Base-by-base conservation (phyloP, 495 filamentous ascomycete species). In the Penicillium salamii region DNA sequence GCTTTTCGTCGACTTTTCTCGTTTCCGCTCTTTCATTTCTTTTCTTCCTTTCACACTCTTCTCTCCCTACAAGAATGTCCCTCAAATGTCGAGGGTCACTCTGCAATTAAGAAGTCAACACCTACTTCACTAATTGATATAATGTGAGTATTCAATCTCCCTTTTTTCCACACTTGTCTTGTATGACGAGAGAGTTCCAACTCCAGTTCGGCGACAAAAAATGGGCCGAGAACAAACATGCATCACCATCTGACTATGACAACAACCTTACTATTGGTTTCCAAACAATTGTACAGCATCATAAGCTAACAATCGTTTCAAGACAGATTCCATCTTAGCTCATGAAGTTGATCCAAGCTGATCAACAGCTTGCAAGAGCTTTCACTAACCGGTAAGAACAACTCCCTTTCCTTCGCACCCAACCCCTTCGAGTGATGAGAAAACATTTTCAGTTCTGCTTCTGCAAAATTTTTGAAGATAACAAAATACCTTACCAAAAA, bases 201-300 rank as follows among this genome's bases (percentile, higher is more conserved):
- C 75, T 70, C 74, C 74, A 76, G 79, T 80, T 82, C 67, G 83
- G 91, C 80, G 86, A 96, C 79, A 70, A 75, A 67, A 57, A 81
- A 83, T 91, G 92, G 91, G 87, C 90, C 88, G 75, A 76, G 74
- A 86, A 93, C 86, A 85, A 45, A 95, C 91, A 97, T 97, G 92
- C 92, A 97, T 85, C 86, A 97, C 92, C 92, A 96, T 96, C 92
- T 97, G 92, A 97, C 62, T 33, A 50, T 61, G 56, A 53, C 48
- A 40, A 55, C 46, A 52, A 52, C 44, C 58, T 60, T 50, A 65
- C 53, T 46, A 52, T 29, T 57, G 12, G 44, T 48, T 40, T 26
- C 43, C 14, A 33, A 24, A 40, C 23, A 23, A 17, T 44, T 46
- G 43, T 46, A 29, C 9, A 33, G 37, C 14, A 44, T 57, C 23